Base-by-base conservation (phyloP, 768 basidiomycete genomes). In the Naganishia friedmannii region DNA sequence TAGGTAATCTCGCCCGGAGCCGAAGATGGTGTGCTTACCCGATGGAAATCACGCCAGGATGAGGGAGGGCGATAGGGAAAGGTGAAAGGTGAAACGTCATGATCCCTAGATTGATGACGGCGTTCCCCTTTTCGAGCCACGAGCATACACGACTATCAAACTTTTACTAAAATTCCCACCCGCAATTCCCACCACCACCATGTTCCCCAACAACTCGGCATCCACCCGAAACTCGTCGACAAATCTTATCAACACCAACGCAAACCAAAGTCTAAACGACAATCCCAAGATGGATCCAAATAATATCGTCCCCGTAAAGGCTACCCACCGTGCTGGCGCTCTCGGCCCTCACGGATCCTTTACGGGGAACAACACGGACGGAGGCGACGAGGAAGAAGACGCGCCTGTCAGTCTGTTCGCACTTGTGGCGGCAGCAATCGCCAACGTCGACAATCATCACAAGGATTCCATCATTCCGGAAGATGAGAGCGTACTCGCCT, bases 401-500 rank as follows among this genome's bases (percentile, higher is more conserved):
- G 28, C 21, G 4, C 57, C 31, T 19, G 60, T 63, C 39, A 63
- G 39, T 42, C 21, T 63, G 42, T 63, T 63, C 23, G 60, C 60
- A 15, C 60, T 63, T 19, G 60, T 42, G 9, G 60, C 60, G 13
- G 60, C 60, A 21, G 60, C 60, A 15, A 63, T 63, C 23, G 60
- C 60, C 39, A 63, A 63, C 3, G 60, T 28, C 39, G 42, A 21
- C n/a, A 23, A 15, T 26, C 23, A 63, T 23, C n/a, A 63, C 42
- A 45, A 45, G 15, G 39, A 42, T n/a, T 37, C 60, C 9, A 45
- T 63, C 42, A 63, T 63, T 63, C 60, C 60, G 12, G 66, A 60
- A 17, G 69, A 67, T n/a, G 46, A 65, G 21, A 68, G 68, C 29
- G 71, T 69, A n/a, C 60, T 80, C 37, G 79, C 79, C 17, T 67